Evolutionary conservation across 2,329 filamentous ascomycete genomes (phyloP), one percentile per base, ranked within the genome.

Genomic region (Dactylellina cionopaga): DNA sequence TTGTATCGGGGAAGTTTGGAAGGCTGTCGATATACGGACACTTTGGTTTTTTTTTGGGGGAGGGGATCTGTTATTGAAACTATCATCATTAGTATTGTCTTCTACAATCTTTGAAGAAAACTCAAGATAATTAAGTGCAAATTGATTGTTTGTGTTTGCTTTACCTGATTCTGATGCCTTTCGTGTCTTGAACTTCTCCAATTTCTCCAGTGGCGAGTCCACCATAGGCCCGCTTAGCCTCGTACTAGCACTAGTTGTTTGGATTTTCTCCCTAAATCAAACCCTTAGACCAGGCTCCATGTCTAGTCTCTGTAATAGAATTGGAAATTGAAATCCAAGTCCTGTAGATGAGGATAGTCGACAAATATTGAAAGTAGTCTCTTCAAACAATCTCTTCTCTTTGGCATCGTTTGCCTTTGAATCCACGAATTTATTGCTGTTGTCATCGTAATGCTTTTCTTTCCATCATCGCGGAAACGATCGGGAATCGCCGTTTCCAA

Each of bases 1-100:
- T 43, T n/a, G 19, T 58, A 51, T 66, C 52, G 51, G 31, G 22
- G 51, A 66, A 15, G 44, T 49, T 52, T 41, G 7, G 27, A 22
- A 25, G 29, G 27, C 35, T 31, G 2, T 25, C 19, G 33, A n/a
- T 39, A 55, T 55, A 55, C 51, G 51, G 51, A 13, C 5, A 55
- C 35, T 41, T 55, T 55, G 19, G 19, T 24, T 3, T 24, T 33
- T 35, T n/a, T n/a, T n/a, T n/a, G n/a, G n/a, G n/a, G n/a, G n/a
- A n/a, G 17, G 49, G 6, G 13, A 10, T 27, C 46, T 33, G 25
- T 24, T 51, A 33, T 51, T 51, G 27, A 33, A 51, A 33, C 25
- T 19, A 51, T 17, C 9, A n/a, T 11, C 19, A 13, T 41, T 41
- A 41, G 35, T 55, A 22, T 17, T 13, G 4, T 41, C 41, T 37